phyloP scores from a whole-genome alignment of 495 filamentous ascomycete genomes.

The Aspergillus olivimuriae region DNA sequence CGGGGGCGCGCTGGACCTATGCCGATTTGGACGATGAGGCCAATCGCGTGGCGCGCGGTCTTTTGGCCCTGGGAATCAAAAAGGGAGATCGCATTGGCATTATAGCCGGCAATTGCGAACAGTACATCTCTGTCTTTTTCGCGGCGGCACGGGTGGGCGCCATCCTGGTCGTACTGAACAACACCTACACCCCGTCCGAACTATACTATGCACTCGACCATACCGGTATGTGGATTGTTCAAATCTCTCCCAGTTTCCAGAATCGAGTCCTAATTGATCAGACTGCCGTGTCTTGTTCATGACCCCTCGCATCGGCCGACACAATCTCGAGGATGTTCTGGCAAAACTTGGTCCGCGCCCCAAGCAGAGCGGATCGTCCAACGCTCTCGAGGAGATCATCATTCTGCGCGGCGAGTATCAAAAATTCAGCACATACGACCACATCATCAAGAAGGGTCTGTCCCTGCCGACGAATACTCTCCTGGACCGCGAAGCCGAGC shows the following conservation, averaged over 20 bases:
- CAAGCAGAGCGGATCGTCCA: slow-evolving; percentile 23
- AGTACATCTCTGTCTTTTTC: slow-evolving; percentile 64
- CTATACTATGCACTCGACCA: slow-evolving; percentile 57
- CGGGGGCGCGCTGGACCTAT: slow-evolving; percentile 61
- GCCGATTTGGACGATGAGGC: slow-evolving; percentile 54
- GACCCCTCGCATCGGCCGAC: slow-evolving; percentile 52
- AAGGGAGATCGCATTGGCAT: slow-evolving; percentile 61
- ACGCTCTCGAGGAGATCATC: slow-evolving; percentile 41
- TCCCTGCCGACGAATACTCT: slow-evolving; percentile 33
- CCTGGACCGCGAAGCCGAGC: slow-evolving; percentile 35
- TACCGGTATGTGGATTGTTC: slow-evolving; percentile 39
- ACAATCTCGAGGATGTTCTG: slow-evolving; percentile 49
- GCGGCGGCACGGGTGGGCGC: slow-evolving; percentile 60
- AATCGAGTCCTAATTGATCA: no score
- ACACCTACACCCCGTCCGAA: slow-evolving; percentile 63
- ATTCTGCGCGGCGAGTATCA: slow-evolving; percentile 48
- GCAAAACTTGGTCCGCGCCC: slow-evolving; percentile 38
- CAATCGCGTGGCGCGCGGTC: slow-evolving; percentile 50
- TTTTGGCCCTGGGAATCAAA: slow-evolving; percentile 53
- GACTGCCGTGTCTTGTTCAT: slow-evolving; percentile 60
- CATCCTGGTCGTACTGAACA: slow-evolving; percentile 63
- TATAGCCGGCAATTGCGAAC: slow-evolving; percentile 67
- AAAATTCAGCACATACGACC: slow-evolving; percentile 45
- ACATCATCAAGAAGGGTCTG: slow-evolving; percentile 32
- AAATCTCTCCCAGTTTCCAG: no score